Evolutionary conservation across 805 yeast genomes (phyloP), one percentile per base, ranked within the genome.

Genomic region (Kodamaea nitidulidarum): DNA sequence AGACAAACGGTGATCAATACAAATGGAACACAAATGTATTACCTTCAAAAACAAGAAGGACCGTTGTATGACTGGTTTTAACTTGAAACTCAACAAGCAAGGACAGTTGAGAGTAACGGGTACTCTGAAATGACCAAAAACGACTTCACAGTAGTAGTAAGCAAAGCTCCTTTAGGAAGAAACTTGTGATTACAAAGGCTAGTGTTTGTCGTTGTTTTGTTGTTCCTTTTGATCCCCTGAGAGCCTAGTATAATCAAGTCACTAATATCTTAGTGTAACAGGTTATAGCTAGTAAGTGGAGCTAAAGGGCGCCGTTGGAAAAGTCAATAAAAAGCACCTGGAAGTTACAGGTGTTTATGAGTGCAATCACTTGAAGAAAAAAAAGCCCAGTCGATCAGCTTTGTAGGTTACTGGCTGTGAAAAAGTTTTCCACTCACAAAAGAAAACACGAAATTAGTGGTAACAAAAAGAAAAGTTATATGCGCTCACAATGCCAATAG

Each of bases 361-460:
- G 38, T 39, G 42, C 30, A 25, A 21, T 39, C 37, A 39, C 39
- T 39, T 42, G 40, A 35, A 33, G 43, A 42, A 40, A 25, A 40
- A 32, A 32, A 34, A 38, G 39, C 26, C 12, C 41, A 25, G 11
- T 28, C 27, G 27, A 31, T 32, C 34, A 27, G 21, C 34, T 32
- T 33, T 27, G 15, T 33, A 16, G 16, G 32, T 16, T 30, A 16
- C 32, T 30, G 32, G 32, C 32, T 30, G 31, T 27, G 32, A 30
- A 30, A 30, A 30, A 30, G 12, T 16, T 30, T 30, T 30, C 21
- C 21, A 4, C 3, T 12, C 32, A 30, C 32, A 30, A 30, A 30
- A 30, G 21, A 15, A 30, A 30, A 28, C 31, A 28, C 31, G 31
- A 28, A 28, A 28, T 28, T 28, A 15, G 17, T 5, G 9, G 28